Percentiles rank a stretch among this genome's conserved stretches.
Evolutionary conservation across 371 early-diverging fungal genomes (phyloP).

Genomic region (Mortierella sp.): DNA sequence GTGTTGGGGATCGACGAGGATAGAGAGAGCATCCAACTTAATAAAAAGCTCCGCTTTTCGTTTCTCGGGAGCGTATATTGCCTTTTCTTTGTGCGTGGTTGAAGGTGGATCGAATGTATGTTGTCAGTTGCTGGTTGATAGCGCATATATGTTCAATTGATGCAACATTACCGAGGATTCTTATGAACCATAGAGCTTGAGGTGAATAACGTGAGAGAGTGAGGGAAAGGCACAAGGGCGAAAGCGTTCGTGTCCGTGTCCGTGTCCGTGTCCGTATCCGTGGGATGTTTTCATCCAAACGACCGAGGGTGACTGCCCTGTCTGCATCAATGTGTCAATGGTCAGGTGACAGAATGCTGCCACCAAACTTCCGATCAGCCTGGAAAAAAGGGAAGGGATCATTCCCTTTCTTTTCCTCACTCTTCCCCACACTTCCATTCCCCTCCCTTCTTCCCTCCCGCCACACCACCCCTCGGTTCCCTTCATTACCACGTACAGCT

Average conservation of each 20-base stretch:
- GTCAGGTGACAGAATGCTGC: conserved; percentile 8
- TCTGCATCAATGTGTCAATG: neutral
- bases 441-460: neutral
- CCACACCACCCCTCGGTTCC: neutral
- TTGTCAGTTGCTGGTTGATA: too few species aligned
- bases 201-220: neutral
- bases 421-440: conserved; percentile 16
- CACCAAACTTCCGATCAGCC: conserved; percentile 25
- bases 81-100: neutral
- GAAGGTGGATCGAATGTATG: neutral
- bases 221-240: neutral
- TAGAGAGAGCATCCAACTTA: neutral
- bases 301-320: neutral
- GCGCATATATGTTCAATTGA: too few species aligned
- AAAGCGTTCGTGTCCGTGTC: neutral
- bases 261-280: neutral
- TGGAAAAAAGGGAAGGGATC: neutral
- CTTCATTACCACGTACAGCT: conserved; percentile 2
- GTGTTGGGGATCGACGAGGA: neutral
- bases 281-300: neutral
- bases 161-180: too few species aligned
- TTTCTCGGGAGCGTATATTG: neutral
- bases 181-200: too few species aligned
- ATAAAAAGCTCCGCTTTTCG: neutral
- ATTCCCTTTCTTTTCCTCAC: conserved; percentile 13